Evolutionary conservation across 257 asterid genomes (phyloP).

Genomic region (Solanum tarapatanum): DNA sequence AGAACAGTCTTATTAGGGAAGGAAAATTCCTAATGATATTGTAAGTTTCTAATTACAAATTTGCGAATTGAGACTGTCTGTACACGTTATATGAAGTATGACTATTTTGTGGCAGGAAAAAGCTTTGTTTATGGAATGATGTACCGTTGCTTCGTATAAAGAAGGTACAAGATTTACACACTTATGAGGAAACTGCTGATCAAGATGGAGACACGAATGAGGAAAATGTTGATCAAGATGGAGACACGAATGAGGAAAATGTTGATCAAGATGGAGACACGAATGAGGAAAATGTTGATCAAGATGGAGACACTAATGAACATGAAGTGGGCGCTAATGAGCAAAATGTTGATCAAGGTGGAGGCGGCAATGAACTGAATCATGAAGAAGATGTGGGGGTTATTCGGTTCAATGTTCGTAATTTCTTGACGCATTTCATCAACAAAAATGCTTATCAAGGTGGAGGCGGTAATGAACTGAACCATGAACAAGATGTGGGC

Average conservation of each 20-base stretch:
- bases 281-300: no score
- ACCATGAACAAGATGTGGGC: no score
- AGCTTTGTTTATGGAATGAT: neutral
- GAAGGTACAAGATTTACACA: neutral
- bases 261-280: neutral
- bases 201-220: neutral
- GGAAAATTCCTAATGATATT: neutral
- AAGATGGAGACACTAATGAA: no score
- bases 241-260: neutral
- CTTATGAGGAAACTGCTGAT: neutral
- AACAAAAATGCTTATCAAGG: no score
- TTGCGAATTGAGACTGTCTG: neutral
- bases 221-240: no score
- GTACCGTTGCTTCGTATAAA: neutral
- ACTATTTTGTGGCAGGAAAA: neutral
- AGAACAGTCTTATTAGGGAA: neutral
- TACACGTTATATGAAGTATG: neutral
- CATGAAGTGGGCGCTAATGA: no score
- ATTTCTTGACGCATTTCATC: no score
- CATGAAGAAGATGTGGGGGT: no score
- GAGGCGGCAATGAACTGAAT: no score
- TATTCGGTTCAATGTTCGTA: no score
- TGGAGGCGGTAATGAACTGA: no score
- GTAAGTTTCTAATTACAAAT: neutral
- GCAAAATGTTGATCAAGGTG: no score